phyloP scores from a whole-genome alignment of 345 rosid species.

The Camelina laxa region DNA sequence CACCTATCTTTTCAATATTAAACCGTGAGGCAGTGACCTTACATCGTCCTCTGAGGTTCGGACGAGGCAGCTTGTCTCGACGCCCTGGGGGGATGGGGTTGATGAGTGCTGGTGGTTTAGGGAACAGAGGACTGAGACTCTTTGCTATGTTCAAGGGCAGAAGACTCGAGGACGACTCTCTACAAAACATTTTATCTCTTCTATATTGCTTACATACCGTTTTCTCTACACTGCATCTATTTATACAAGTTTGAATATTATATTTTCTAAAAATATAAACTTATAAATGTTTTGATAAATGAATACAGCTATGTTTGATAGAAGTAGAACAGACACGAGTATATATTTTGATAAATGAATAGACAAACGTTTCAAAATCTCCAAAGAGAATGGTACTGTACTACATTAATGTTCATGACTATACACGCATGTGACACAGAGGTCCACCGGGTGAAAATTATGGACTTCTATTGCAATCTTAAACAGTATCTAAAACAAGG shows the following conservation, averaged over 20 bases:
- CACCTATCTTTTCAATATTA: slow-evolving; percentile 11
- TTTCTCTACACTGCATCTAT: too few relatives aligned
- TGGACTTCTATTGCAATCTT: too few relatives aligned
- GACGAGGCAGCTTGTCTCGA: slow-evolving; percentile 22
- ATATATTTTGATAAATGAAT: not conserved
- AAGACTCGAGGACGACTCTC: slow-evolving; percentile 35
- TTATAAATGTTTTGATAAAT: too few relatives aligned
- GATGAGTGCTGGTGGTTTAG: slow-evolving; percentile 28
- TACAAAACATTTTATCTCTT: slow-evolving; percentile 33
- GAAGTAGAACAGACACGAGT: not conserved
- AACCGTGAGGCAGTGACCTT: slow-evolving; percentile 38
- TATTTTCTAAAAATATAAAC: too few relatives aligned
- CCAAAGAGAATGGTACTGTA: not conserved
- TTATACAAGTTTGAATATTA: too few relatives aligned
- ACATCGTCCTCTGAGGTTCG: slow-evolving; percentile 38
- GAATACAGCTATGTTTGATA: not conserved
- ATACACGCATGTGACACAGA: not conserved
- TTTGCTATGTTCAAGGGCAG: slow-evolving; percentile 33
- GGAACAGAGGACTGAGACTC: slow-evolving; percentile 29
- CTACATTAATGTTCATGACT: too few relatives aligned
- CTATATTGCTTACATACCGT: too few relatives aligned
- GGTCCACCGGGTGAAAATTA: not conserved
- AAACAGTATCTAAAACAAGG: not conserved
- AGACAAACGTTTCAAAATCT: not conserved
- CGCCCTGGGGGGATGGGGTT: slow-evolving; percentile 16